These are phyloP conservation scores for Microdochium trichocladiopsis DNA, from an alignment of 2,329 filamentous ascomycete species.

Conservation along the genomic window DNA sequence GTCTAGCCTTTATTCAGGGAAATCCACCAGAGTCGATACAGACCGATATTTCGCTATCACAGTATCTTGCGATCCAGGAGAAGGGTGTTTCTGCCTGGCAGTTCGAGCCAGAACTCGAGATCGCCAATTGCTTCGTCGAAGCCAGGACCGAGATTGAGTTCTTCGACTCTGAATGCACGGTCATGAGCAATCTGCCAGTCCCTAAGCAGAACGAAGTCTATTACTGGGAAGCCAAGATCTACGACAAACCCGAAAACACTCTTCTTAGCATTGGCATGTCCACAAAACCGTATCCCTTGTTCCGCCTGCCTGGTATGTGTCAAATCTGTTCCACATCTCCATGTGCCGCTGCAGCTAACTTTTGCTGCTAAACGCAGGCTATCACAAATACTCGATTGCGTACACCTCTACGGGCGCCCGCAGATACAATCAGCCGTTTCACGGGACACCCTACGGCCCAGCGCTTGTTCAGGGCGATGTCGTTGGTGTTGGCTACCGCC, in stretches of 20 bases:
- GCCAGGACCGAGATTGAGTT: constrained; percentile 96
- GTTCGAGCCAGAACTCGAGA: constrained; percentile 97
- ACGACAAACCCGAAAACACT: constrained; percentile 89
- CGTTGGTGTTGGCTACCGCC: constrained; percentile 89
- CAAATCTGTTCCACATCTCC: constrained; percentile 1
- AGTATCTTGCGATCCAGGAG: constrained; percentile 97
- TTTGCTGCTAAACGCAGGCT: constrained; percentile 53
- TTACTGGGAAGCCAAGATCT: constrained; percentile 99
- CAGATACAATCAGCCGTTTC: constrained; percentile 89
- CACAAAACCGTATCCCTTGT: constrained; percentile 94
- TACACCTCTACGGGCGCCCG: constrained; percentile 85
- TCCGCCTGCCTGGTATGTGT: constrained; percentile 80
- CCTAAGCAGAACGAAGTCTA: constrained; percentile 99
- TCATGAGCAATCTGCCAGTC: constrained; percentile 92
- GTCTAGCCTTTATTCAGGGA: constrained; percentile 78
- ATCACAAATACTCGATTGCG: constrained; percentile 86
- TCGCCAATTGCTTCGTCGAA: constrained; percentile 98
- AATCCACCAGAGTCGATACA: constrained; percentile 93
- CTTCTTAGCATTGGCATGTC: constrained; percentile 87
- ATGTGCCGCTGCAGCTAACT: constrained; percentile 10
- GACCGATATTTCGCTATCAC: constrained; percentile 94
- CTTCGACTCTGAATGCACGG: constrained; percentile 95
- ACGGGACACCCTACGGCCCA: constrained; percentile 71
- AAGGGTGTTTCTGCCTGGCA: constrained; percentile 99
- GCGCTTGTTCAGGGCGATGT: constrained; percentile 89